Percentiles rank a stretch among this genome's conserved stretches.
Conservation (phyloP, 495 filamentous ascomycete genomes). For the Choiromyces venosus region DNA sequence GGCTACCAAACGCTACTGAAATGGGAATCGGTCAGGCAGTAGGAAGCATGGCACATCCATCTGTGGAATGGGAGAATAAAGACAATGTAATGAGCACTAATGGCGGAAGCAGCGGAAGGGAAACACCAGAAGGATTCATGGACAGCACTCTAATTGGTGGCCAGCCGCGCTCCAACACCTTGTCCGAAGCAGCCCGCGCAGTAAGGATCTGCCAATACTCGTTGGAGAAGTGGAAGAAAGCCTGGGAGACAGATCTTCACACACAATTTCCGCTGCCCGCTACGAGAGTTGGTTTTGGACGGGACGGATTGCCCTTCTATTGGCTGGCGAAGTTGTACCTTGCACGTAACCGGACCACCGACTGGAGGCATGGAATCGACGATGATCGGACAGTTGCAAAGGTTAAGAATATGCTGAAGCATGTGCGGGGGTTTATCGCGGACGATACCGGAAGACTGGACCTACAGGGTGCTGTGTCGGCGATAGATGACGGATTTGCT, state of each 20-base stretch:
- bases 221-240: constrained; percentile 60
- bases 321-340: constrained; percentile 53
- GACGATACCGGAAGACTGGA: constrained; percentile 25
- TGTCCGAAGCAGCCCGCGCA: constrained; percentile 33
- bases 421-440: constrained; percentile 48
- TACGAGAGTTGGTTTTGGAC: constrained; percentile 56
- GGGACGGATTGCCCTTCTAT: constrained; percentile 62
- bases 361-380: constrained; percentile 34
- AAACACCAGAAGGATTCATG: constrained; percentile 49
- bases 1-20: constrained; percentile 33
- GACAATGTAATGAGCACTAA: constrained; percentile 40
- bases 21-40: constrained; percentile 19
- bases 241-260: constrained; percentile 61
- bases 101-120: constrained; percentile 47
- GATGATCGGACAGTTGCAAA: constrained; percentile 53
- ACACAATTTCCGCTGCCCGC: constrained; percentile 54
- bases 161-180: constrained; percentile 21
- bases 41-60: constrained; percentile 22
- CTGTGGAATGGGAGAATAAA: constrained; percentile 42
- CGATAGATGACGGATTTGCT: constrained; percentile 57
- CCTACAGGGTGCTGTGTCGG: constrained; percentile 31
- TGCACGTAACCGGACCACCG: constrained; percentile 27
- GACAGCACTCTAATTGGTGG: constrained; percentile 13
- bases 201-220: constrained; percentile 45
- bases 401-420: constrained; percentile 55